Percentiles rank a stretch among this genome's conserved stretches.
Evolutionary conservation across 1,139 yeast genomes (phyloP).

Genomic region (Sugiyamaella sp.): DNA sequence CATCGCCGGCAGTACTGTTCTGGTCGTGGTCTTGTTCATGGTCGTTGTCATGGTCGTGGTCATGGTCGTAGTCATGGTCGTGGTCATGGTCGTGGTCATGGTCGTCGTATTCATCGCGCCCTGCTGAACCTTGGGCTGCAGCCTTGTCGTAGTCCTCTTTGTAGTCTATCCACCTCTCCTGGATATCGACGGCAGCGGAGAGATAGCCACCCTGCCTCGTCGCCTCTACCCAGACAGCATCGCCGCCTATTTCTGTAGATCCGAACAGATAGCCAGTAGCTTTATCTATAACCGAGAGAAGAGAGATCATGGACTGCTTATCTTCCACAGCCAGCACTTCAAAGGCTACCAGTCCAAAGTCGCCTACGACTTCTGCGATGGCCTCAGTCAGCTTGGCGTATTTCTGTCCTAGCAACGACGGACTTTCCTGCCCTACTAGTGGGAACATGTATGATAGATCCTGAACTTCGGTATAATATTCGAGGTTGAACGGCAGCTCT

Average conservation of each 20-base stretch:
- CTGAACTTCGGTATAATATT: slow-evolving; percentile 90
- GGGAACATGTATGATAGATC: slow-evolving; percentile 74
- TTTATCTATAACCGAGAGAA: slow-evolving; percentile 77
- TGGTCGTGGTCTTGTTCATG: slow-evolving; percentile 69
- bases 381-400: slow-evolving; percentile 74
- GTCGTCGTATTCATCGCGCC: not conserved
- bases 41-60: slow-evolving; percentile 40
- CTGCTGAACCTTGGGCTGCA: too few species aligned
- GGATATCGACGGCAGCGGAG: slow-evolving; percentile 68
- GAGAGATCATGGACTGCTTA: slow-evolving; percentile 83
- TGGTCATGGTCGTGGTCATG: slow-evolving; percentile 38
- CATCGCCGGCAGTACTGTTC: slow-evolving; percentile 42
- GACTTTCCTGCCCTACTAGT: slow-evolving; percentile 67
- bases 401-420: slow-evolving; percentile 58
- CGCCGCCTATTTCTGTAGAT: slow-evolving; percentile 90
- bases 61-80: slow-evolving; percentile 32
- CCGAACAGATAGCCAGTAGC: slow-evolving; percentile 96
- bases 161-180: slow-evolving; percentile 93
- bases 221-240: slow-evolving; percentile 94
- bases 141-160: slow-evolving; percentile 71
- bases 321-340: slow-evolving; percentile 92
- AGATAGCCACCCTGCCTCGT: slow-evolving; percentile 70
- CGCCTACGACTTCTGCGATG: slow-evolving; percentile 82
- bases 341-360: slow-evolving; percentile 83
- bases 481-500: slow-evolving; percentile 62